Evolutionary conservation across 805 yeast genomes (phyloP).

Genomic region (Saitoella complicata): DNA sequence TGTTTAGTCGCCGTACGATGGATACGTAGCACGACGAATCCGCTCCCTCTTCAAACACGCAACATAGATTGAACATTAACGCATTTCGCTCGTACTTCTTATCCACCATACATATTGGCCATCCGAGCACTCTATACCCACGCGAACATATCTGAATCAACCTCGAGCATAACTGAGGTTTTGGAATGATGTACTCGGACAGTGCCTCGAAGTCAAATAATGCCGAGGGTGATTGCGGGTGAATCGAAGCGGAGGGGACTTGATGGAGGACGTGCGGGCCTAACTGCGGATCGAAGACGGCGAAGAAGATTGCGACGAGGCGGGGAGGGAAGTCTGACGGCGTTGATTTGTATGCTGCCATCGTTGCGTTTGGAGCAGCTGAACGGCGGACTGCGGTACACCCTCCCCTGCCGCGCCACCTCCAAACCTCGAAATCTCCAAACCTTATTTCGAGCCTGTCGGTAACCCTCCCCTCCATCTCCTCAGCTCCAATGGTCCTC

Average conservation of each 20-base stretch:
- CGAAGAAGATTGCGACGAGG: constrained; percentile 37
- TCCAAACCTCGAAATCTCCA: too few species aligned
- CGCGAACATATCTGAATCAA: constrained; percentile 59
- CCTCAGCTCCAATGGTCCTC: too few species aligned
- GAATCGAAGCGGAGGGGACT: constrained; percentile 61
- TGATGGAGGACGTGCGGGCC: constrained; percentile 84
- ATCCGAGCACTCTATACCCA: constrained; percentile 61
- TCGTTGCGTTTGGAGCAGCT: too few species aligned
- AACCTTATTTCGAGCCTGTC: too few species aligned
- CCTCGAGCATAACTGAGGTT: constrained; percentile 75
- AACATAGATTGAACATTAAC: constrained; percentile 82
- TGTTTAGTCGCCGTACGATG: constrained; percentile 67
- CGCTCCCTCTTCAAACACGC: constrained; percentile 69
- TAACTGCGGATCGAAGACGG: constrained; percentile 85
- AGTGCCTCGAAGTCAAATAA: constrained; percentile 69
- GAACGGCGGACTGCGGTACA: too few species aligned
- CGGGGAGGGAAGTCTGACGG: constrained; percentile 2
- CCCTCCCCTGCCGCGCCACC: too few species aligned
- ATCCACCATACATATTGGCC: constrained; percentile 70
- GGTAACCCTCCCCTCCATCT: too few species aligned
- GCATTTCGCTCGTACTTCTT: constrained; percentile 73
- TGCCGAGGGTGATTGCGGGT: constrained; percentile 20
- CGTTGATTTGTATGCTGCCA: too few species aligned
- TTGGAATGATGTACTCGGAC: constrained; percentile 85
- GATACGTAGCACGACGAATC: constrained; percentile 78